phyloP scores from a whole-genome alignment of 345 rosid species.

The Durio zibethinus region DNA sequence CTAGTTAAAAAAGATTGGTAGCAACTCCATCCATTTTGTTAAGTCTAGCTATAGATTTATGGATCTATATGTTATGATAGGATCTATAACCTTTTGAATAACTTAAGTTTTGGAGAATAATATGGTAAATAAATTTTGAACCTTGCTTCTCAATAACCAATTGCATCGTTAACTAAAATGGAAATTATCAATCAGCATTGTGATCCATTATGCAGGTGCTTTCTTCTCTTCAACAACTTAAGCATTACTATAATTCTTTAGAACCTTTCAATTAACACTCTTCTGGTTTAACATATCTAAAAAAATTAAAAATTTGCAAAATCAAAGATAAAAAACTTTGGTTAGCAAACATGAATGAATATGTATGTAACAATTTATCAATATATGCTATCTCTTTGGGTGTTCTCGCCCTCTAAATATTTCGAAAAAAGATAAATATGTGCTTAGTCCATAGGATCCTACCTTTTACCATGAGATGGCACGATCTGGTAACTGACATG shows the following conservation, averaged over 20 bases:
- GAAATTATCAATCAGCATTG: neutral
- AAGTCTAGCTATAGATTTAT: too few relatives aligned
- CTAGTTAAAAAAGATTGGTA: too few relatives aligned
- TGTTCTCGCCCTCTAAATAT: neutral
- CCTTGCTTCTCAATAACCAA: neutral
- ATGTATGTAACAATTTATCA: neutral
- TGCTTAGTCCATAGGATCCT: neutral
- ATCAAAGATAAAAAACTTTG: neutral
- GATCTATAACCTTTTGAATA: neutral
- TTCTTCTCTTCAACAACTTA: constrained; percentile 1
- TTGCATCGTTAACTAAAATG: neutral
- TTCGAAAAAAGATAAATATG: neutral
- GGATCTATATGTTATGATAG: too few relatives aligned
- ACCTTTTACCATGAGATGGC: neutral
- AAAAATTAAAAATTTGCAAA: neutral
- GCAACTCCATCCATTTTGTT: too few relatives aligned
- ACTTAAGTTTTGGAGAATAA: neutral
- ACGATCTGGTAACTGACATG: neutral
- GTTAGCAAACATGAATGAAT: neutral
- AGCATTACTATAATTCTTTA: neutral
- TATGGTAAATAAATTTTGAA: neutral
- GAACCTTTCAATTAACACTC: neutral
- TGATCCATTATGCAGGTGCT: neutral
- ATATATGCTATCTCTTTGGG: neutral
- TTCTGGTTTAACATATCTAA: neutral